Base-by-base conservation (phyloP, 2,329 filamentous ascomycete genomes). In the Xenosphaeropsis pyriputrescens region DNA sequence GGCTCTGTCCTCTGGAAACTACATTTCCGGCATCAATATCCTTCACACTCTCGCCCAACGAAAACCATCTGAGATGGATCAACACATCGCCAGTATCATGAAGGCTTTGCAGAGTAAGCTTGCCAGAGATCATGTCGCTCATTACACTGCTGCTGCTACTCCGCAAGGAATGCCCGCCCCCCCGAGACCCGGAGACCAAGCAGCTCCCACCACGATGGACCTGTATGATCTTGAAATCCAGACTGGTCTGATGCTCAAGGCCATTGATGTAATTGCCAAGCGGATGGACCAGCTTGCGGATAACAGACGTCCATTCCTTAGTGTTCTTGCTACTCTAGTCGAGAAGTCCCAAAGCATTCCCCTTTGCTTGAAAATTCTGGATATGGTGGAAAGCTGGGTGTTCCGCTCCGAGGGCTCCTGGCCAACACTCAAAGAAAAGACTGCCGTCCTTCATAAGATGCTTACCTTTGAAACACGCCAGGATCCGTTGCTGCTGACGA, bases 371-470 rank as follows among this genome's bases (percentile, higher is more conserved):
- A 94, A 94, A 62, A 88, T 98, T 39, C 64, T 99, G 18, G 76
- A 80, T 36, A 89, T 98, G 73, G 89, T 95, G 4, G 89, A 96
- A 55, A 73, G 70, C 22, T 99, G 93, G 93, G 84, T 98, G 5
- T 98, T 99, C 65, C 75, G 85, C 46, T 91, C 85, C 0, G 88
- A 85, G 41, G 91, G 94, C 45, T 91, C 86, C 2, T 95, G 91
- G 70, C 91, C 91, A 1, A 98, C 91, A 0, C 69, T 98, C 2
- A 99, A 99, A 58, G 93, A 98, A 60, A 98, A 98, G 65, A 96
- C 89, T 0, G 93, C 93, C 1, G 91, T 99, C 1, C 64, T 99
- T n/a, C 88, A 93, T 51, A 99, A 98, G 62, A 99, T 99, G 91
- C 65, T 96, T 13, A 79, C 88, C 0, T 98, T 98, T 48, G 91